Conservation (phyloP, 208 protist genomes). For the Blastocrithidia nonstop region DNA sequence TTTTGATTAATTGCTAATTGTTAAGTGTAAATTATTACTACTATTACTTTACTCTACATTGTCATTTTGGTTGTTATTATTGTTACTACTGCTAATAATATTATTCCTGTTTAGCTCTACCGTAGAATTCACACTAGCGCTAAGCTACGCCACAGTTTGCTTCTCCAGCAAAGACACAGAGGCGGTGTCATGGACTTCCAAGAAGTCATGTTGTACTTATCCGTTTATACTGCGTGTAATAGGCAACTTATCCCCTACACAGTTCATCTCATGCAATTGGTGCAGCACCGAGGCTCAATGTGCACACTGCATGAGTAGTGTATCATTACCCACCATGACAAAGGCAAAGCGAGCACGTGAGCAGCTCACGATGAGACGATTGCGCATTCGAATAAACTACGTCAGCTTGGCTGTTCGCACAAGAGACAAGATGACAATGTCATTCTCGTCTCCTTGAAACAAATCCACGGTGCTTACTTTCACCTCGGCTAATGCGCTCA, state of each 20-base stretch:
- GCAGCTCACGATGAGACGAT: constrained; percentile 91
- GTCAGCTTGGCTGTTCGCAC: constrained; percentile 88
- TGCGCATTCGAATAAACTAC: constrained; percentile 87
- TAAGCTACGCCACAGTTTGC: too few species aligned
- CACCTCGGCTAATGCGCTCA: constrained; percentile 53
- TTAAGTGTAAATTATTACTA: too few species aligned
- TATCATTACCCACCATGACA: constrained; percentile 75
- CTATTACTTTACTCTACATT: not conserved
- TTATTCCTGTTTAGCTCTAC: too few species aligned
- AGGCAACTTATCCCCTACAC: constrained; percentile 51
- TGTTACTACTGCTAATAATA: too few species aligned
- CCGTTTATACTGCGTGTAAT: constrained; percentile 29
- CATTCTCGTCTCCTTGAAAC: constrained; percentile 92
- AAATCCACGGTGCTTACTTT: constrained; percentile 88
- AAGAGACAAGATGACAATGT: constrained; percentile 88
- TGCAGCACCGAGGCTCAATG: constrained; percentile 68
- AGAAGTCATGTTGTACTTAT: constrained; percentile 8
- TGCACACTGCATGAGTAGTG: constrained; percentile 42
- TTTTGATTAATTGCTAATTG: too few species aligned
- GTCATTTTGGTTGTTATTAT: not conserved
- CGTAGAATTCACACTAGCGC: too few species aligned
- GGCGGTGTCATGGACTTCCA: constrained; percentile 13
- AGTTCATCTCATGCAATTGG: constrained; percentile 24
- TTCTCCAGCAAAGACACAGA: constrained; percentile 14
- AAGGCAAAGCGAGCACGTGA: constrained; percentile 85